Conservation (phyloP, 768 basidiomycete species). For the Omphalotus guepiniiformis region DNA sequence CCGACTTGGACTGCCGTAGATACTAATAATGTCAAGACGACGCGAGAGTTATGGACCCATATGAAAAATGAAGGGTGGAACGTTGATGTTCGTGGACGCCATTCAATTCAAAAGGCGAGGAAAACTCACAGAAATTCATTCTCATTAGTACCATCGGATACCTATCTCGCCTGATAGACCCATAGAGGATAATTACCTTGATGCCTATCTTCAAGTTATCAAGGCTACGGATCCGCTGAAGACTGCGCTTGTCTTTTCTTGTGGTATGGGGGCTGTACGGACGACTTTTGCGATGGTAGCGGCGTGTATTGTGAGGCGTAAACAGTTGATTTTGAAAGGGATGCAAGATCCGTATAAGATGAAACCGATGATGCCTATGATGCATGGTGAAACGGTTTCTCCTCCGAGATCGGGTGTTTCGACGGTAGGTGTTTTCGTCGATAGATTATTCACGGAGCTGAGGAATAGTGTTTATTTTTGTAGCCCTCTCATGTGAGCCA, state of each 20-base stretch:
- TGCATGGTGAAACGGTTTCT: not conserved
- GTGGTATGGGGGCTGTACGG: constrained; percentile 94
- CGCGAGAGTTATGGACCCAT: constrained; percentile 78
- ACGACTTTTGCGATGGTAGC: constrained; percentile 98
- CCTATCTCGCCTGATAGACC: constrained; percentile 93
- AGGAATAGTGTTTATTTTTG: constrained; percentile 14
- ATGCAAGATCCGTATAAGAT: constrained; percentile 73
- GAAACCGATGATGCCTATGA: constrained; percentile 23
- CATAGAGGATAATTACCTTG: constrained; percentile 95
- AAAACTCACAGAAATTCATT: constrained; percentile 2
- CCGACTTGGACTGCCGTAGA: constrained; percentile 96
- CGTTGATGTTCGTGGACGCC: constrained; percentile 61
- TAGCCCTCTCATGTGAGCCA: not conserved
- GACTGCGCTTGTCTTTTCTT: constrained; percentile 89
- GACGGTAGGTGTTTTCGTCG: constrained; percentile 36
- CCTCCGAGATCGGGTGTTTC: constrained; percentile 35
- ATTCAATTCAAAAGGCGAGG: constrained; percentile 61
- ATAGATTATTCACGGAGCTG: not conserved
- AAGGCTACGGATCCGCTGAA: constrained; percentile 71
- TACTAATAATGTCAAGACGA: constrained; percentile 75
- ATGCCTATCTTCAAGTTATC: constrained; percentile 85
- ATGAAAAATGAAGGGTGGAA: constrained; percentile 85
- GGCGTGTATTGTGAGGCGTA: constrained; percentile 79
- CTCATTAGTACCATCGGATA: constrained; percentile 46
- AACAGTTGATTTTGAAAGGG: constrained; percentile 62